Evolutionary conservation across 257 asterid species (phyloP).

Genomic region (Nicotiana sylvestris): DNA sequence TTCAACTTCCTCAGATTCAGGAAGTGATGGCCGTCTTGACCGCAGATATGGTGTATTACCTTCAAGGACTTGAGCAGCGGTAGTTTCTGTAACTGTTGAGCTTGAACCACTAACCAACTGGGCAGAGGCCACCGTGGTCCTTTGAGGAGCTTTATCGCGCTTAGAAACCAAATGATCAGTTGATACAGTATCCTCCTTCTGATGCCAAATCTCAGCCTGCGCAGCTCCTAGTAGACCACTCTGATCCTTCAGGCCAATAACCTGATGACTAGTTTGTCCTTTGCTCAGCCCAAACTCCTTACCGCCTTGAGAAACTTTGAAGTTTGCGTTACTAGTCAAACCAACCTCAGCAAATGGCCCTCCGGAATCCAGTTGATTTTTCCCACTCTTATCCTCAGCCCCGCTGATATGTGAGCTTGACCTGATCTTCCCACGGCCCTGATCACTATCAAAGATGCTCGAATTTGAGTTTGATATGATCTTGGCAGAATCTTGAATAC

Average conservation of each 20-base stretch:
- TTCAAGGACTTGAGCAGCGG: constrained; percentile 40
- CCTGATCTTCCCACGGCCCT: constrained; percentile 32
- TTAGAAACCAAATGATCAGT: constrained; percentile 28
- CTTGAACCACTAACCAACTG: constrained; percentile 37
- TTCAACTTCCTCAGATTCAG: constrained; percentile 33
- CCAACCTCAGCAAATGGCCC: constrained; percentile 25
- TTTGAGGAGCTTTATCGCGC: constrained; percentile 31
- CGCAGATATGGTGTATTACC: constrained; percentile 34
- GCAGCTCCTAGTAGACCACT: constrained; percentile 22
- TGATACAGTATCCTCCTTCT: constrained; percentile 36
- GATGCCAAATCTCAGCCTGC: constrained; percentile 34
- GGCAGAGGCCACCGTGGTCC: constrained; percentile 31
- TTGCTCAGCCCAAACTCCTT: constrained; percentile 25
- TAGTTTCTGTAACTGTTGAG: constrained; percentile 44
- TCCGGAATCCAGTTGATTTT: constrained; percentile 34
- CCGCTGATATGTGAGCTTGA: constrained; percentile 34
- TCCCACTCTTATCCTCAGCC: constrained; percentile 22
- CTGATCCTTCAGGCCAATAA: constrained; percentile 31
- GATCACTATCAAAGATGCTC: constrained; percentile 29
- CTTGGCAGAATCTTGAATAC: constrained; percentile 33
- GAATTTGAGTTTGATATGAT: constrained; percentile 29
- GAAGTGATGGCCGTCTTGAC: constrained; percentile 31
- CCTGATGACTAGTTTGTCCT: constrained; percentile 29
- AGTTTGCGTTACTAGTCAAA: constrained; percentile 31
- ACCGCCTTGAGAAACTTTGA: constrained; percentile 27